A percentile compares a stretch with the other conserved stretches of the same genome.
phyloP scores from a whole-genome alignment of 1,284 basidiomycete species.

The Agroathelia rolfsii region DNA sequence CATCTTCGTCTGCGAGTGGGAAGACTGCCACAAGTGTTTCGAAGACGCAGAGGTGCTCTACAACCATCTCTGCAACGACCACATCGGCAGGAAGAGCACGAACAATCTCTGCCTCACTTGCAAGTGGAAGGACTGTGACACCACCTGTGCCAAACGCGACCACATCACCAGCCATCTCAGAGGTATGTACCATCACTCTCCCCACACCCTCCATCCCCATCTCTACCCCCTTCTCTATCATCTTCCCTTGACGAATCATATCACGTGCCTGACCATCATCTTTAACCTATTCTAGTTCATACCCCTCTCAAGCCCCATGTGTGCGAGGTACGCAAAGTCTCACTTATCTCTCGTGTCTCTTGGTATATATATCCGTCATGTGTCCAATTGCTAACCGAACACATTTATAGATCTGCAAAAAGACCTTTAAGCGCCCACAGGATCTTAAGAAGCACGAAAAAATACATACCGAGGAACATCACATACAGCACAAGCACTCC shows the following conservation, averaged over 20 bases:
- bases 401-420: conserved; percentile 68
- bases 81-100: conserved; percentile 92
- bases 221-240: too few relatives aligned
- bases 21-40: conserved; percentile 47
- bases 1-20: conserved; percentile 73
- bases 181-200: conserved; percentile 35
- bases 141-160: conserved; percentile 89
- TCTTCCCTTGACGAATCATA: too few relatives aligned
- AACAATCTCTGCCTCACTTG: conserved; percentile 92
- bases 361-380: too few relatives aligned
- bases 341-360: conserved; percentile 4
- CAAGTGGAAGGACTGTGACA: conserved; percentile 87
- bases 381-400: too few relatives aligned
- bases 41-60: conserved; percentile 74
- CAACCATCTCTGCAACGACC: conserved; percentile 86
- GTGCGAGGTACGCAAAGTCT: conserved; percentile 67
- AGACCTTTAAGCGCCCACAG: conserved; percentile 97
- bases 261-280: conserved; percentile 8
- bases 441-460: conserved; percentile 99
- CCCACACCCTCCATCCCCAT: too few relatives aligned
- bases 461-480: conserved; percentile 96
- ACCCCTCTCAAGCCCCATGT: conserved; percentile 94
- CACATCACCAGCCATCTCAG: conserved; percentile 92
- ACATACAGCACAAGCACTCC: conserved; percentile 87
- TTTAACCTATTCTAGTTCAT: conserved; percentile 55